phyloP scores from a whole-genome alignment of 306 rosid species.

The Glycine tomentella region DNA sequence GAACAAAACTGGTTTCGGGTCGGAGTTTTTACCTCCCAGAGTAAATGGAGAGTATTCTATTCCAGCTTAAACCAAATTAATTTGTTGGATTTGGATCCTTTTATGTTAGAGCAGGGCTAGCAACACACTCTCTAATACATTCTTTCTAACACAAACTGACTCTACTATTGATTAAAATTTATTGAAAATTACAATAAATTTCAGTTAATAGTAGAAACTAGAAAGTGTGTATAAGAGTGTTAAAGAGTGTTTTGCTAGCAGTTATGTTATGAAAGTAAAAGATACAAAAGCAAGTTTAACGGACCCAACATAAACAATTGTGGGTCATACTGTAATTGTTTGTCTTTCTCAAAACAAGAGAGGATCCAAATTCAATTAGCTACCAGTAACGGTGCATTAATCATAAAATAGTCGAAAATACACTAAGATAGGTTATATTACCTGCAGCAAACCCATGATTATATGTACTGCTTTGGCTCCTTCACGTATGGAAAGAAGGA shows the following conservation, averaged over 20 bases:
- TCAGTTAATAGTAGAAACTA: neutral
- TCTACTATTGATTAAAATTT: neutral
- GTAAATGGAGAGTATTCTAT: slow-evolving; percentile 1
- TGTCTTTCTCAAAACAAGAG: slow-evolving; percentile 16
- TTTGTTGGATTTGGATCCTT: slow-evolving; percentile 17
- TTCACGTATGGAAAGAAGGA: slow-evolving; percentile 82
- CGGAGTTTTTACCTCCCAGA: neutral
- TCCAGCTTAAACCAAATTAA: slow-evolving; percentile 16
- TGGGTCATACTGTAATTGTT: neutral
- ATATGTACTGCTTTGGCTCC: slow-evolving; percentile 65
- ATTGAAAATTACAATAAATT: neutral
- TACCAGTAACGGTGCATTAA: slow-evolving; percentile 17
- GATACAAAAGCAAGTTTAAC: neutral
- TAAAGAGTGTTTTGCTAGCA: neutral
- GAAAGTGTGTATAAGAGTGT: too few species aligned
- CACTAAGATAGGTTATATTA: slow-evolving; percentile 24
- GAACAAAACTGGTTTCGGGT: slow-evolving; percentile 20
- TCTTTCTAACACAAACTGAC: neutral
- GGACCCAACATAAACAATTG: neutral
- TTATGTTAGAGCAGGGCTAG: neutral
- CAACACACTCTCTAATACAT: too few species aligned
- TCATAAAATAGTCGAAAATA: neutral
- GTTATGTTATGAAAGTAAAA: neutral
- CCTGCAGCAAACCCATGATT: slow-evolving; percentile 84
- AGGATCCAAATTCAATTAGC: slow-evolving; percentile 13